Percentiles rank a stretch among this genome's conserved stretches.
phyloP scores from a whole-genome alignment of 345 rosid species.

The Hibiscus syriacus region DNA sequence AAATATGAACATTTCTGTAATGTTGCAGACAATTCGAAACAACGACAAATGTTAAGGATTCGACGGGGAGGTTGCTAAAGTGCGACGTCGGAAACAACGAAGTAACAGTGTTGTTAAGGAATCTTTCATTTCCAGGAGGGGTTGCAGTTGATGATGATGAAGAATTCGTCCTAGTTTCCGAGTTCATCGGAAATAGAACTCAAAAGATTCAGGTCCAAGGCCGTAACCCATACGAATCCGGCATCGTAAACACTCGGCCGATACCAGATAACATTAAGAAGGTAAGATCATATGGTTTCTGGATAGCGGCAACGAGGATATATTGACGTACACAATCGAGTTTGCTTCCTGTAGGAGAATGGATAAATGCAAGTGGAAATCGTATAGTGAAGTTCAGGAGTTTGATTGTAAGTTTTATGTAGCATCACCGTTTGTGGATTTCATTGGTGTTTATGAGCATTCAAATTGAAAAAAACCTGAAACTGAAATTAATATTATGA shows the following conservation, averaged over 20 bases:
- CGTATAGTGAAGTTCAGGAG: slow-evolving; percentile 13
- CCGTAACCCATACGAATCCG: neutral
- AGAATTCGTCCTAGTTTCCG: slow-evolving; percentile 3
- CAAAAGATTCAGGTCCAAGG: slow-evolving; percentile 10
- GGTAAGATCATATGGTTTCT: neutral
- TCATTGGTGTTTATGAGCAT: neutral
- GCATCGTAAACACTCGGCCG: neutral
- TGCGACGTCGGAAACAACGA: too few species aligned
- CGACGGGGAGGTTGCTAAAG: too few species aligned
- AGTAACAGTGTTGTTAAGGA: too few species aligned
- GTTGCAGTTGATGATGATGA: slow-evolving; percentile 8
- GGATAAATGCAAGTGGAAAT: neutral
- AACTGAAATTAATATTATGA: too few species aligned
- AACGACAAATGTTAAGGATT: too few species aligned
- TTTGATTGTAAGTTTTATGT: neutral
- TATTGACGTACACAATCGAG: neutral
- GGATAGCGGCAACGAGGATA: neutral
- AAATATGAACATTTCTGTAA: too few species aligned
- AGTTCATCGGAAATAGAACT: slow-evolving; percentile 3
- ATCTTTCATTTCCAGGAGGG: neutral
- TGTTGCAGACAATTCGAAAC: too few species aligned
- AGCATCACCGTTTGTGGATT: neutral
- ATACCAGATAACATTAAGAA: slow-evolving; percentile 16
- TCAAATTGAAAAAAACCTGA: too few species aligned
- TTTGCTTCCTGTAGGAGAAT: neutral